These are phyloP conservation scores for Phytophthora parvispora DNA, from an alignment of 352 stramenopile genomes.

Conservation along the genomic window DNA sequence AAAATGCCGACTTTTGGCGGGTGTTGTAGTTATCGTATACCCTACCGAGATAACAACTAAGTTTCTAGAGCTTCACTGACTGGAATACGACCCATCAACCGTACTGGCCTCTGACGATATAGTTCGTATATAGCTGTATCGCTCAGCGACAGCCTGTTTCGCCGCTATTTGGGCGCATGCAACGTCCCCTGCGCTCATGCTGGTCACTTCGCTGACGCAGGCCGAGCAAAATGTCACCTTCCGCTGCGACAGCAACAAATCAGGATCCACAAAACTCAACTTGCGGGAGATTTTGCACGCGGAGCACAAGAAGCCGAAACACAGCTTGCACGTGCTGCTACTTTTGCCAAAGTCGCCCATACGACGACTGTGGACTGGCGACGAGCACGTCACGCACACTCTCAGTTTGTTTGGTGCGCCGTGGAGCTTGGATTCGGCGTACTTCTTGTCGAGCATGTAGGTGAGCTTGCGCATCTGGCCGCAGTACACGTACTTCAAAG, in stretches of 20 bases:
- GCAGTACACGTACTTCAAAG: slow-evolving; percentile 12
- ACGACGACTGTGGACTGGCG: not conserved
- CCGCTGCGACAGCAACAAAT: not conserved
- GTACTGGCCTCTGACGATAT: too few relatives aligned
- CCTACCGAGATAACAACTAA: too few relatives aligned
- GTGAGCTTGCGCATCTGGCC: slow-evolving; percentile 3
- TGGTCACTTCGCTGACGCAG: not conserved
- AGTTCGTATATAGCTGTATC: too few relatives aligned
- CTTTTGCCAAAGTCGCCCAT: not conserved
- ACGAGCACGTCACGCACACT: not conserved
- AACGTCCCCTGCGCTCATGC: not conserved
- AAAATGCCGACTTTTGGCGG: too few relatives aligned
- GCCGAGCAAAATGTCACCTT: not conserved
- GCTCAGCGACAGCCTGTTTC: too few relatives aligned
- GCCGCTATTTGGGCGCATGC: not conserved
- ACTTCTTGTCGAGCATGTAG: not conserved
- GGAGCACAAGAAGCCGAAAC: not conserved
- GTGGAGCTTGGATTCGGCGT: not conserved
- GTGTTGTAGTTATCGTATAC: too few relatives aligned
- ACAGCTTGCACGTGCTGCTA: not conserved
- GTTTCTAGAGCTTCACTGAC: too few relatives aligned
- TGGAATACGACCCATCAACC: too few relatives aligned
- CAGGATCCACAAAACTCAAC: not conserved
- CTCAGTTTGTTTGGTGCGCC: not conserved
- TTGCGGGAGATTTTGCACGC: not conserved